phyloP scores from a whole-genome alignment of 1,139 yeast species.

The Pneumocystis wakefieldiae region DNA sequence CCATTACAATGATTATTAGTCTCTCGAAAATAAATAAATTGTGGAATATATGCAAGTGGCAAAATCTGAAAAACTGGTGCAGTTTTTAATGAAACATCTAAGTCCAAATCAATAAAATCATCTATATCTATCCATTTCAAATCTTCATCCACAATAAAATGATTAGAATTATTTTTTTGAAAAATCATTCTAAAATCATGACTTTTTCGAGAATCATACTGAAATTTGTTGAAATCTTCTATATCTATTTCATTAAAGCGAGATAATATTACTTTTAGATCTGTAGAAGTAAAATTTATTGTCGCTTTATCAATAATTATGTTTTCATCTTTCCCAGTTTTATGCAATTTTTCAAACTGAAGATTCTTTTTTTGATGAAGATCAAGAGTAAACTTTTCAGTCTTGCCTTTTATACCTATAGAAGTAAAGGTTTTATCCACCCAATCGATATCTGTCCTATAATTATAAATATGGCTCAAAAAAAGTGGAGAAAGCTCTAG shows the following conservation, averaged over 20 bases:
- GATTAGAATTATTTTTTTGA: conserved; percentile 11
- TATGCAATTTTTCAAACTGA: conserved; percentile 41
- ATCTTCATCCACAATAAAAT: conserved; percentile 34
- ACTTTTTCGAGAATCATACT: conserved; percentile 27
- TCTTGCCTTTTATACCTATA: conserved; percentile 68
- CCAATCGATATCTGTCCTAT: conserved; percentile 31
- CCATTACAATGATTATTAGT: conserved; percentile 27
- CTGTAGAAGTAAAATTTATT: conserved; percentile 54
- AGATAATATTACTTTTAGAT: conserved; percentile 57
- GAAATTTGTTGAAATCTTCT: conserved; percentile 23
- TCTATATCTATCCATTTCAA: conserved; percentile 62
- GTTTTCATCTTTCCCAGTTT: conserved; percentile 39
- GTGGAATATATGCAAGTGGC: conserved; percentile 62
- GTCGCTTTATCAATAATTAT: conserved; percentile 68
- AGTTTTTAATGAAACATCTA: conserved; percentile 23
- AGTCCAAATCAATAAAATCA: conserved; percentile 62
- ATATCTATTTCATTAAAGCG: conserved; percentile 44
- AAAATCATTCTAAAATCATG: conserved; percentile 11
- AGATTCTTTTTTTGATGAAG: conserved; percentile 64
- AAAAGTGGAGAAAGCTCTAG: conserved; percentile 59
- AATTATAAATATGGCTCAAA: conserved; percentile 56
- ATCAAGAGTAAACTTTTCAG: conserved; percentile 54
- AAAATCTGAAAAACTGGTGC: conserved; percentile 25
- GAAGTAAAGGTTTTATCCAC: conserved; percentile 39
- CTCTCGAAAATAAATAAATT: conserved; percentile 61